Percentiles rank a stretch among this genome's conserved stretches.
These are phyloP conservation scores for Priceomyces medius DNA, from an alignment of 805 yeast species.

Conservation along the genomic window DNA sequence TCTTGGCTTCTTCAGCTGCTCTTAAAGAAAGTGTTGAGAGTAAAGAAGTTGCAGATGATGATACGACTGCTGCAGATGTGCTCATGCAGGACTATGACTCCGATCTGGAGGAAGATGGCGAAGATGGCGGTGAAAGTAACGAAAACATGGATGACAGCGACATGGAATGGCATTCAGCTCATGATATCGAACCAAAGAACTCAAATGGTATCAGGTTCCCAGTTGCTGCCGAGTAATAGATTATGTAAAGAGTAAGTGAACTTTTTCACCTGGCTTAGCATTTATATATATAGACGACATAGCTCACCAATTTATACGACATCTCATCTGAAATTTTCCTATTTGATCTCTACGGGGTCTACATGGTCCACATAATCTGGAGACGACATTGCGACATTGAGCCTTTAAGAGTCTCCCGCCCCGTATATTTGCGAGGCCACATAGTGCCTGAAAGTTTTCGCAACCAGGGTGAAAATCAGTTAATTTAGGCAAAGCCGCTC, in stretches of 20 bases:
- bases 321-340: too few relatives aligned
- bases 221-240: background rate
- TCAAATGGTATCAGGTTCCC: constrained; percentile 9
- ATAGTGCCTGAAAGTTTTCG: too few relatives aligned
- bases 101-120: constrained; percentile 32
- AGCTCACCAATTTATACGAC: too few relatives aligned
- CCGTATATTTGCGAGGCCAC: too few relatives aligned
- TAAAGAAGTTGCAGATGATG: constrained; percentile 22
- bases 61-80: constrained; percentile 12
- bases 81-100: background rate
- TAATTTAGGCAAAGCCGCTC: too few relatives aligned
- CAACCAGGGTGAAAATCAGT: too few relatives aligned
- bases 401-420: too few relatives aligned
- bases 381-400: too few relatives aligned
- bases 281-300: background rate
- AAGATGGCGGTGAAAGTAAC: constrained; percentile 27
- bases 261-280: background rate
- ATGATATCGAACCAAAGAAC: constrained; percentile 6
- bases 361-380: too few relatives aligned
- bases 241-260: background rate
- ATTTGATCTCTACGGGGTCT: too few relatives aligned
- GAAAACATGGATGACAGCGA: background rate
- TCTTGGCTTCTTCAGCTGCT: constrained; percentile 37
- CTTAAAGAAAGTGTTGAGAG: constrained; percentile 12
- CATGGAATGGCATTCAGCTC: constrained; percentile 30